Base-by-base conservation (phyloP, 192 early-diverging fungal genomes). In the Fimicolochytrium jonesii region DNA sequence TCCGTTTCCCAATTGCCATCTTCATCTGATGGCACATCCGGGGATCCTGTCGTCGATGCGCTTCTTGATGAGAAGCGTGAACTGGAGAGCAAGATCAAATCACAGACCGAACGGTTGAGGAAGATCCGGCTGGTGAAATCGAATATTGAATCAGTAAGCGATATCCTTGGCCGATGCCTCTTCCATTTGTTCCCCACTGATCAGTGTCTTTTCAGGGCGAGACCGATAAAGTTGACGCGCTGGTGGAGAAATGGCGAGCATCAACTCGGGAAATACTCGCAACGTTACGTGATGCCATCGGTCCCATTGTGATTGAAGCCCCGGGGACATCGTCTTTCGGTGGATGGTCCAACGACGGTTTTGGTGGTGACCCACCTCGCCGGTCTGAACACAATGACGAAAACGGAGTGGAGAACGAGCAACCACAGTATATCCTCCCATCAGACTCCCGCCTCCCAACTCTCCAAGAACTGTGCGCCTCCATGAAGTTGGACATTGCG, bases 131-230 rank as follows among this genome's bases (percentile, higher is more conserved):
- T n/a, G n/a, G n/a, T n/a, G n/a, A n/a, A n/a, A n/a, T n/a, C n/a
- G n/a, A n/a, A n/a, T n/a, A n/a, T n/a, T n/a, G n/a, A n/a, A n/a
- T n/a, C n/a, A n/a, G n/a, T n/a, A n/a, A n/a, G n/a, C n/a, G n/a
- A n/a, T n/a, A n/a, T n/a, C n/a, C n/a, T n/a, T n/a, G n/a, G n/a
- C n/a, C n/a, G n/a, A n/a, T n/a, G n/a, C n/a, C n/a, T n/a, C n/a
- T n/a, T n/a, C n/a, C n/a, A n/a, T n/a, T n/a, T n/a, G n/a, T n/a
- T n/a, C n/a, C n/a, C n/a, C n/a, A n/a, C n/a, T n/a, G n/a, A 47
- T 47, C 22, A 22, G 45, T 44, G 4, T 44, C n/a, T 6, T 44
- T 44, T 13, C 48, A 56, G 54, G 28, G 37, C 54, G 54, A 56
- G 30, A 35, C 31, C 15, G 17, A n/a, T 11, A 30, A 35, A 26